Conservation (phyloP, 2,329 filamentous ascomycete species). For the Dothistroma pini region DNA sequence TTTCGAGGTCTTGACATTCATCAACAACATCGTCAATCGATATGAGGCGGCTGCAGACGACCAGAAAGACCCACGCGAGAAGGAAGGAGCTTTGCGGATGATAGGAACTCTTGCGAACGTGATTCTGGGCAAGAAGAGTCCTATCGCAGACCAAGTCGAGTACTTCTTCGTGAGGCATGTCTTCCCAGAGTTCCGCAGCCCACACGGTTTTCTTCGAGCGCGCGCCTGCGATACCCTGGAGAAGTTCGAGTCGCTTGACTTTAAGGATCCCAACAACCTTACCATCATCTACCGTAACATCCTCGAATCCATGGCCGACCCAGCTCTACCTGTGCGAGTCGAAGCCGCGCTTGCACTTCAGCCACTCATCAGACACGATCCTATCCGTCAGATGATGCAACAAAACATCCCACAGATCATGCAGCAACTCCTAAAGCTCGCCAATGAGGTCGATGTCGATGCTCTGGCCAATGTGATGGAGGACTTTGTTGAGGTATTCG, state of each 20-base stretch:
- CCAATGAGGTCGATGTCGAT: constrained; percentile 97
- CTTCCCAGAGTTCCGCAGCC: constrained; percentile 94
- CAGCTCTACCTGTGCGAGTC: constrained; percentile 88
- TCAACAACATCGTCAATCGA: constrained; percentile 90
- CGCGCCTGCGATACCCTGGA: constrained; percentile 96
- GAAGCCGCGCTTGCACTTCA: constrained; percentile 92
- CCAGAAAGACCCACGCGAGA: constrained; percentile 90
- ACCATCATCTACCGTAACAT: constrained; percentile 96
- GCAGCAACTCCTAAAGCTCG: constrained; percentile 95
- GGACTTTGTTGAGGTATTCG: constrained; percentile 98
- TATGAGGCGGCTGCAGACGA: constrained; percentile 81
- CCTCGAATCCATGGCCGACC: constrained; percentile 91
- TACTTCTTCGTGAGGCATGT: constrained; percentile 98
- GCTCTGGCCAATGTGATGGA: constrained; percentile 99
- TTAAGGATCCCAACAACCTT: constrained; percentile 93
- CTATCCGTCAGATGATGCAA: constrained; percentile 94
- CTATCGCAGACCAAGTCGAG: constrained; percentile 94
- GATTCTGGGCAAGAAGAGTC: constrained; percentile 96
- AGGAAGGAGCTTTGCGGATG: constrained; percentile 95
- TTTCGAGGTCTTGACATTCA: constrained; percentile 88
- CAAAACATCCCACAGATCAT: constrained; percentile 98
- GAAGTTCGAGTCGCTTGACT: constrained; percentile 96
- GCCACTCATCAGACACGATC: constrained; percentile 90
- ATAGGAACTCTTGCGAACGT: constrained; percentile 93
- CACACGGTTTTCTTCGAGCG: constrained; percentile 80